Evolutionary conservation across 176 grass and related monocot genomes (phyloP).

Genomic region (Lolium multiflorum): DNA sequence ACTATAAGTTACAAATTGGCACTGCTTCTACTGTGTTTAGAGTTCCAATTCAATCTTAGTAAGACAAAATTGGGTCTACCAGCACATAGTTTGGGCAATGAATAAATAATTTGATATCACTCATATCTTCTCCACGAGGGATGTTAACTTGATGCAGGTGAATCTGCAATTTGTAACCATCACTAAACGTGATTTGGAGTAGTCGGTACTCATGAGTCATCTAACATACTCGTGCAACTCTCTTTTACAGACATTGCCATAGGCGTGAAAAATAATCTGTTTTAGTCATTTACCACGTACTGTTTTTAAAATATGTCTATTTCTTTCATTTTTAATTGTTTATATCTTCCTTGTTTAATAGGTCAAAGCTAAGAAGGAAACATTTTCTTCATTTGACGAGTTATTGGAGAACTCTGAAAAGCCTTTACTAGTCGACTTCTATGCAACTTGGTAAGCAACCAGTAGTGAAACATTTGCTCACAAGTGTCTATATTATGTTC

Average conservation of each 20-base stretch:
- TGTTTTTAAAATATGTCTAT: neutral
- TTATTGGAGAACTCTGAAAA: conserved; percentile 88
- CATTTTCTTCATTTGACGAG: conserved; percentile 89
- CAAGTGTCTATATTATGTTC: conserved; percentile 11
- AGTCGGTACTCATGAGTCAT: neutral
- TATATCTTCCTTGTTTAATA: conserved; percentile 26
- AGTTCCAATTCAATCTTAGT: neutral
- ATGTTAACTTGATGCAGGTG: neutral
- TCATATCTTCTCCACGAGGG: neutral
- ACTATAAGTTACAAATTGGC: no score
- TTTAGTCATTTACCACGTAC: neutral
- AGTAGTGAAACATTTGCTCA: neutral
- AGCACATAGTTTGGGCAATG: neutral
- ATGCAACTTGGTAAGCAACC: conserved; percentile 87
- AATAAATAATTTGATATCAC: neutral
- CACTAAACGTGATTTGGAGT: neutral
- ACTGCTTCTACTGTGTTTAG: neutral
- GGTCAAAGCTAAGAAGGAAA: conserved; percentile 87
- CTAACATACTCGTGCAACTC: neutral
- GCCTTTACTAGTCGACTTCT: conserved; percentile 90
- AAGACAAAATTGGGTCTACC: neutral
- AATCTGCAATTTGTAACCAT: neutral
- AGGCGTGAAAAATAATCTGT: neutral
- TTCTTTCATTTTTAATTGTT: neutral
- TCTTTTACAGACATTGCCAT: neutral